Percentiles rank a stretch among this genome's conserved stretches.
phyloP scores from a whole-genome alignment of 129 eudicot genomes.

The Scalesia atractyloides region DNA sequence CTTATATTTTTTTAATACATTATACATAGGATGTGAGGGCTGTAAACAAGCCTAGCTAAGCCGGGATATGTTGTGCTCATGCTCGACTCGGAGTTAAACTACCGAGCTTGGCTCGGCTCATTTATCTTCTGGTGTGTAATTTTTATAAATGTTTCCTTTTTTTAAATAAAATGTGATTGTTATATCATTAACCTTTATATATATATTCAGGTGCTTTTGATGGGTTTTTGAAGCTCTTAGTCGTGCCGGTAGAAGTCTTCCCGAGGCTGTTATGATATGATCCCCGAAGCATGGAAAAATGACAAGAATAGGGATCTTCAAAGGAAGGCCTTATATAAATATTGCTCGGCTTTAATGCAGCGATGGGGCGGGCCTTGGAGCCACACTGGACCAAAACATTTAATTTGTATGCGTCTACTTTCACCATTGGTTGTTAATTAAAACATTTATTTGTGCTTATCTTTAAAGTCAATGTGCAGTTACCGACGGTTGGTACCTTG shows the following conservation, averaged over 20 bases:
- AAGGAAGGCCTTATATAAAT: slow-evolving; percentile 82
- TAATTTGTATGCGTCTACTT: slow-evolving; percentile 58
- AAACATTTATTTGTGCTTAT: slow-evolving; percentile 34
- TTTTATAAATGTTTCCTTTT: neutral
- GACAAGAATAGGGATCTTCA: slow-evolving; percentile 93
- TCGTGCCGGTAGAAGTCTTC: slow-evolving; percentile 94
- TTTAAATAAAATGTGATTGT: neutral
- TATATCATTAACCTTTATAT: neutral
- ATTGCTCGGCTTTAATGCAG: slow-evolving; percentile 88
- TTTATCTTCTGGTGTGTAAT: slow-evolving; percentile 66
- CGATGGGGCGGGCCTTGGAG: slow-evolving; percentile 99
- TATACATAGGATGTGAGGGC: neutral
- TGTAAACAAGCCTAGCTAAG: no score
- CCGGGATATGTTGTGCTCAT: no score
- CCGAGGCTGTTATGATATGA: slow-evolving; percentile 98
- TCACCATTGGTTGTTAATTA: neutral
- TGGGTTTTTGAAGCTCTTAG: slow-evolving; percentile 90
- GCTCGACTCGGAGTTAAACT: no score
- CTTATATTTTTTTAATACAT: neutral
- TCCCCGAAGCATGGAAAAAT: slow-evolving; percentile 99
- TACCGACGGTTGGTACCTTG: slow-evolving; percentile 88
- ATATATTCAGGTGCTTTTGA: slow-evolving; percentile 73
- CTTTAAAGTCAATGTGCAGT: neutral
- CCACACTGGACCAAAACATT: slow-evolving; percentile 92
- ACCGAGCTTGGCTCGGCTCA: no score